phyloP scores from a whole-genome alignment of 2,329 filamentous ascomycete species.

The Colletotrichum theobromicola region DNA sequence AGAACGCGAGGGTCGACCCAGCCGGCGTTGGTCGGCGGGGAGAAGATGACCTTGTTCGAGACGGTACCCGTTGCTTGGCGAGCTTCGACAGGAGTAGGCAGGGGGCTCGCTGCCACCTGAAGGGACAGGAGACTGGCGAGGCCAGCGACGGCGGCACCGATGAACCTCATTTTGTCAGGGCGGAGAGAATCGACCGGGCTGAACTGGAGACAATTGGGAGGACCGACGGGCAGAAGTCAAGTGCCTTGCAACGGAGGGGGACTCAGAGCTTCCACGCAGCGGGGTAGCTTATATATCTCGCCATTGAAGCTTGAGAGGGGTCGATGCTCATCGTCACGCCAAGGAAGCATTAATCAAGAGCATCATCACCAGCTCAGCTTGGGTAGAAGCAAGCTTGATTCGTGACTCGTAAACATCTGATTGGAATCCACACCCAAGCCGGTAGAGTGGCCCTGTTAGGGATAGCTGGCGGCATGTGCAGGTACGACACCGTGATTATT shows the following conservation, averaged over 20 bases:
- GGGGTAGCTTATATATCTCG: conserved; percentile 2
- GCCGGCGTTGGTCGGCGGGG: conserved; percentile 42
- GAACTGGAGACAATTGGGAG: background rate
- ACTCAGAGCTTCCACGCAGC: background rate
- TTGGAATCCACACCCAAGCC: conserved; percentile 1
- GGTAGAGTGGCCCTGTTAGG: background rate
- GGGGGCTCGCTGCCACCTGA: conserved; percentile 10
- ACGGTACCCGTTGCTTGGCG: conserved; percentile 20
- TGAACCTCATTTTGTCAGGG: conserved; percentile 2
- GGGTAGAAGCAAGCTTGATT: background rate
- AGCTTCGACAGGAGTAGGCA: conserved; percentile 10
- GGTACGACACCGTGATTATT: conserved; percentile 8
- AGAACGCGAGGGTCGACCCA: conserved; percentile 49
- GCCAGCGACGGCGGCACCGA: conserved; percentile 4
- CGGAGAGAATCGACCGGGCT: background rate
- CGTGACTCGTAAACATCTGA: conserved; percentile 8
- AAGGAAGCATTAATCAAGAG: background rate
- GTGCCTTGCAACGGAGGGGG: background rate
- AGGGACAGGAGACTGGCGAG: conserved; percentile 4
- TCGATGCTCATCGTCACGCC: background rate
- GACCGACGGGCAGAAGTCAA: background rate
- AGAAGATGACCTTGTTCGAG: conserved; percentile 41
- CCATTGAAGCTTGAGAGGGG: background rate
- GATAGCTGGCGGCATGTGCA: conserved; percentile 1
- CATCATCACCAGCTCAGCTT: background rate